phyloP scores from a whole-genome alignment of 1,284 basidiomycete genomes.

The Meripilus lineatus region DNA sequence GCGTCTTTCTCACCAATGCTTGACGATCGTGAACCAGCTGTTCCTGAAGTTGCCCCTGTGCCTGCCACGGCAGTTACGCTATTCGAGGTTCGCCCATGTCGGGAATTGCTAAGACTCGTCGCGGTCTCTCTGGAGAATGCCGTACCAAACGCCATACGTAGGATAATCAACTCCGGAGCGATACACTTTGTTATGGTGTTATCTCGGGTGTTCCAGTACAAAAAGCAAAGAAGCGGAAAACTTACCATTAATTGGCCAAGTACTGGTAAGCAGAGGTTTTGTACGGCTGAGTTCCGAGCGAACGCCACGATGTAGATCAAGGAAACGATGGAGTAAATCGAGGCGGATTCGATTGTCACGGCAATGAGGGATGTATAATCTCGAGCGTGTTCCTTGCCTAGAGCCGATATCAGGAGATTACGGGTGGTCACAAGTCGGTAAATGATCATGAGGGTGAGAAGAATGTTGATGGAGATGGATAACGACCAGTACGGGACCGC shows the following conservation, averaged over 20 bases:
- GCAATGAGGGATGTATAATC: conserved; percentile 25
- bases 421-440: conserved; percentile 30
- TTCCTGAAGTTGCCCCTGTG: too few species aligned
- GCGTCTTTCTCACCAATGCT: too few species aligned
- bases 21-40: too few species aligned
- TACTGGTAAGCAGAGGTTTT: background rate
- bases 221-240: background rate
- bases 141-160: conserved; percentile 1
- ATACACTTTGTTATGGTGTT: background rate
- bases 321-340: conserved; percentile 25
- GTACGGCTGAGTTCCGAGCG: conserved; percentile 2
- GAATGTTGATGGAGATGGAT: conserved; percentile 28
- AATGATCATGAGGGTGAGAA: conserved; percentile 34
- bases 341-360: conserved; percentile 29
- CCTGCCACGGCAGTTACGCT: too few species aligned
- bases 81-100: too few species aligned
- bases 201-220: background rate
- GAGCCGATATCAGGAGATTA: conserved; percentile 17
- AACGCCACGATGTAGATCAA: conserved; percentile 10
- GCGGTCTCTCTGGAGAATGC: conserved; percentile 1
- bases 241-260: conserved; percentile 2
- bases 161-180: conserved; percentile 3
- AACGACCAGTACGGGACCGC: conserved; percentile 3
- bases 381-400: conserved; percentile 20
- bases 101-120: background rate